Evolutionary conservation across 805 yeast genomes (phyloP).

Genomic region (Kuraishia capsulata): DNA sequence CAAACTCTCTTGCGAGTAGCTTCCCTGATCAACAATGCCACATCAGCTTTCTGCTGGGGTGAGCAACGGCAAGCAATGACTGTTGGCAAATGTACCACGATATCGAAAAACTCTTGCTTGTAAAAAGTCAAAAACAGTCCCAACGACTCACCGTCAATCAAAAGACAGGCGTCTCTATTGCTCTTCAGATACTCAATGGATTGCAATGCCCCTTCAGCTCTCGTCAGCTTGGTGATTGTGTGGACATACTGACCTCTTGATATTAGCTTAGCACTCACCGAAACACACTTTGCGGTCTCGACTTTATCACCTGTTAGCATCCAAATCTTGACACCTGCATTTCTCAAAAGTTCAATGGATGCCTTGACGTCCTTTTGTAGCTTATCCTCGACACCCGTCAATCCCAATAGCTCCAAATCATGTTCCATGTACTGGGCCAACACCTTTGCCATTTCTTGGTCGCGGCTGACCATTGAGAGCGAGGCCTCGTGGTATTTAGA

Average conservation of each 20-base stretch:
- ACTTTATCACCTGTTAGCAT: constrained; percentile 99
- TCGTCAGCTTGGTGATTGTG: constrained; percentile 60
- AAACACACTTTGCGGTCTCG: constrained; percentile 96
- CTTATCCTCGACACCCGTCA: constrained; percentile 97
- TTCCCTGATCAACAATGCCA: constrained; percentile 70
- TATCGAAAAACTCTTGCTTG: constrained; percentile 64
- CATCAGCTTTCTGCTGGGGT: constrained; percentile 97
- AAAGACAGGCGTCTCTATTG: constrained; percentile 60
- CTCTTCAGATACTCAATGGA: constrained; percentile 64
- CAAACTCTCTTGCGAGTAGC: constrained; percentile 86
- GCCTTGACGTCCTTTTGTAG: constrained; percentile 87
- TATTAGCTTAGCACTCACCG: constrained; percentile 89
- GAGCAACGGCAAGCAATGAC: constrained; percentile 98
- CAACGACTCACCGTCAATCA: constrained; percentile 92
- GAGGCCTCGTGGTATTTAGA: constrained; percentile 64
- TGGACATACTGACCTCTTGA: constrained; percentile 92
- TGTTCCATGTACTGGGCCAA: constrained; percentile 65
- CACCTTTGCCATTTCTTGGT: constrained; percentile 58
- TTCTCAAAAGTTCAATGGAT: constrained; percentile 83
- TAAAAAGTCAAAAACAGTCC: constrained; percentile 55
- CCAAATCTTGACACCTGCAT: constrained; percentile 98
- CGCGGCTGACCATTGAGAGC: constrained; percentile 73
- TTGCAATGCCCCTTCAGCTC: constrained; percentile 59
- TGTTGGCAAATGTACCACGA: constrained; percentile 75
- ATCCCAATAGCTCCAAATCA: constrained; percentile 77